A percentile compares a stretch with the other conserved stretches of the same genome.
Conservation (phyloP, 345 rosid species). For the Eucalyptus sideroxylon region DNA sequence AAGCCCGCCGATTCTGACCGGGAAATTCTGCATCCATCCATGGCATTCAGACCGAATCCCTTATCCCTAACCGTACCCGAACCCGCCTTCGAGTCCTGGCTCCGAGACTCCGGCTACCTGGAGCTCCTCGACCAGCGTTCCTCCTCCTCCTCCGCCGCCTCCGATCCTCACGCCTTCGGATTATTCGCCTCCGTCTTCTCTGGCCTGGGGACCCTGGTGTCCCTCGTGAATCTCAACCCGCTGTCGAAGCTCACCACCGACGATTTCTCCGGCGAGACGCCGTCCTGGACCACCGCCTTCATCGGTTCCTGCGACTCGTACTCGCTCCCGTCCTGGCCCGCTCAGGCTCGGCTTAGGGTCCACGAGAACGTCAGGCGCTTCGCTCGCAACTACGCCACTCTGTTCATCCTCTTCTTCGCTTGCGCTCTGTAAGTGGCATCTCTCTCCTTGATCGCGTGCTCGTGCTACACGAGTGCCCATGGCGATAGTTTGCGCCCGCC, state of each 20-base stretch:
- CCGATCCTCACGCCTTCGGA: slow-evolving; percentile 20
- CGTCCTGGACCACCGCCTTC: slow-evolving; percentile 74
- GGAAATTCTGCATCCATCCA: neutral
- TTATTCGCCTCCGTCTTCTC: slow-evolving; percentile 33
- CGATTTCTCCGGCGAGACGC: slow-evolving; percentile 62
- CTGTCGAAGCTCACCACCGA: slow-evolving; percentile 74
- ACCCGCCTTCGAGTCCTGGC: slow-evolving; percentile 82
- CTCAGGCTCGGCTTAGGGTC: slow-evolving; percentile 68
- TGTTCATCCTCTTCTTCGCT: slow-evolving; percentile 73
- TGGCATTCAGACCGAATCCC: slow-evolving; percentile 44
- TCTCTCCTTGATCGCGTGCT: neutral
- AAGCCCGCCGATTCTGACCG: neutral
- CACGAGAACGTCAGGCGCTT: slow-evolving; percentile 90
- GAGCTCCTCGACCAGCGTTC: slow-evolving; percentile 62
- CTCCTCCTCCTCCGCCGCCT: slow-evolving; percentile 9
- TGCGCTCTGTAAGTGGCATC: slow-evolving; percentile 54
- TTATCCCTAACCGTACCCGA: slow-evolving; percentile 73
- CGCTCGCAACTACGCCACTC: slow-evolving; percentile 69
- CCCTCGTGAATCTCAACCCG: slow-evolving; percentile 69
- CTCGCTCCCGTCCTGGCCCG: slow-evolving; percentile 61
- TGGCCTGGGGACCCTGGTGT: slow-evolving; percentile 26
- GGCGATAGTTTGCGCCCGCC: neutral
- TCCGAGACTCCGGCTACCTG: slow-evolving; percentile 93
- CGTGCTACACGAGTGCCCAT: neutral
- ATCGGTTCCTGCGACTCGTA: slow-evolving; percentile 53